Base-by-base conservation (phyloP, 2,329 filamentous ascomycete species). In the Exophiala aquamarina region DNA sequence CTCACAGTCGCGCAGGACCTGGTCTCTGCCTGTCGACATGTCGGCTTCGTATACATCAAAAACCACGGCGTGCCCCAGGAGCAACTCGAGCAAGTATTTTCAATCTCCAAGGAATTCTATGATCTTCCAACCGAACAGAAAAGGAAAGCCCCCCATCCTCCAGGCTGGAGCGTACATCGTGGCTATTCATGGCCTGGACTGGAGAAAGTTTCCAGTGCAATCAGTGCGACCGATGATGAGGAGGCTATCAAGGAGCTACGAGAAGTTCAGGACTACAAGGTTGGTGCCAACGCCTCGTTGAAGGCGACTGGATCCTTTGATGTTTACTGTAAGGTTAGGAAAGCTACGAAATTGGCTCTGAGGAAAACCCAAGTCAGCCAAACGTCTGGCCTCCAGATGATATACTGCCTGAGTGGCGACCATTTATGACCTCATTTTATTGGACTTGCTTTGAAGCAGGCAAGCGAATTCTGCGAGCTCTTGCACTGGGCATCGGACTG, bases 181-280 rank as follows among this genome's bases (percentile, higher is more conserved):
- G 77, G 77, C n/a, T 80, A 80, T 56, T 79, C 75, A 1, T 75
- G 74, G 68, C 74, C 75, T 0, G 76, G 76, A 0, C 55, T 76
- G 40, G 77, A 80, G 60, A 78, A 79, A 54, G 75, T 77, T 3
- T 74, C 73, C 9, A 72, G 74, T 54, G 67, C 68, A 5, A 69
- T 72, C 13, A 63, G 61, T 31, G 69, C 68, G 2, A 65, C 57
- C 21, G 62, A 69, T 5, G 68, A 75, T 23, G 64, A 72, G n/a
- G 65, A 70, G 19, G 63, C 66, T 20, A 65, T 66, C 7, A 62
- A 66, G 29, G 66, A 71, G 47, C 57, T 76, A 47, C 65, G 75
- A 42, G 68, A 71, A 39, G 60, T 77, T 3, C 64, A 64, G n/a
- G 76, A 80, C 59, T 70, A 70, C 51, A 81, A 80, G 64, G 76